phyloP scores from a whole-genome alignment of 2,329 filamentous ascomycete genomes.

The Sporothrix euskadiensis region DNA sequence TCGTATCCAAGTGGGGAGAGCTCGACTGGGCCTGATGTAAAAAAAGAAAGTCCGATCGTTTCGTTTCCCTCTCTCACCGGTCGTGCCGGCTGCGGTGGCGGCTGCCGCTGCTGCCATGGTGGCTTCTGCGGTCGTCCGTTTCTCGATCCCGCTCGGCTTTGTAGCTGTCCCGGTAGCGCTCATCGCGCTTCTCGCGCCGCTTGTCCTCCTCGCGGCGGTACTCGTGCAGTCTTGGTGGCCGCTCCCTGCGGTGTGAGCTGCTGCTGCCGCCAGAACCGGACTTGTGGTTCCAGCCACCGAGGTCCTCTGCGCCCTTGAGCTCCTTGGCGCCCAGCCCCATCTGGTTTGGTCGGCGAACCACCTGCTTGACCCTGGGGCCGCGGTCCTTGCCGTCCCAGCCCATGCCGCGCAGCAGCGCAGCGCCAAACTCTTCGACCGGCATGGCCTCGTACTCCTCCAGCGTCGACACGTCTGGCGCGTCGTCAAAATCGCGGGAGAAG shows the following conservation, averaged over 20 bases:
- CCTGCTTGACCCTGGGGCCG: slow-evolving; percentile 61
- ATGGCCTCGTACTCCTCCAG: slow-evolving; percentile 84
- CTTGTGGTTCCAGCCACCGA: slow-evolving; percentile 35
- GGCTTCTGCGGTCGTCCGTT: slow-evolving; percentile 24
- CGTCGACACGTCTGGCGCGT: slow-evolving; percentile 72
- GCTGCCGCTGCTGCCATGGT: slow-evolving; percentile 22
- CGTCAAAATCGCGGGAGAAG: slow-evolving; percentile 67
- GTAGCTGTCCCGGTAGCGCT: slow-evolving; percentile 33
- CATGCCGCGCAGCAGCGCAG: slow-evolving; percentile 87
- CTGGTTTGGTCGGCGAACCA: slow-evolving; percentile 73
- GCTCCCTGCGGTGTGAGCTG: slow-evolving; percentile 10
- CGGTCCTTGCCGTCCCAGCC: slow-evolving; percentile 78
- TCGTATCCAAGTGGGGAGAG: neutral
- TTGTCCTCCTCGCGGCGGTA: slow-evolving; percentile 34
- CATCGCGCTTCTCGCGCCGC: slow-evolving; percentile 31
- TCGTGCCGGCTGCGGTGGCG: slow-evolving; percentile 26
- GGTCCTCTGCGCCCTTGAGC: slow-evolving; percentile 35
- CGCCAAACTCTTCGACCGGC: slow-evolving; percentile 92
- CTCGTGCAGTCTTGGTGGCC: slow-evolving; percentile 34
- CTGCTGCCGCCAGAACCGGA: neutral
- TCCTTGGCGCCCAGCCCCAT: slow-evolving; percentile 72
- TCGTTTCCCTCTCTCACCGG: slow-evolving; percentile 6
- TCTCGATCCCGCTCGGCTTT: slow-evolving; percentile 32
- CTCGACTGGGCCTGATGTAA: neutral
- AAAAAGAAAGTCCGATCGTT: too few relatives aligned